Evolutionary conservation across 352 stramenopile species (phyloP).

Genomic region (Pythium aquatile): DNA sequence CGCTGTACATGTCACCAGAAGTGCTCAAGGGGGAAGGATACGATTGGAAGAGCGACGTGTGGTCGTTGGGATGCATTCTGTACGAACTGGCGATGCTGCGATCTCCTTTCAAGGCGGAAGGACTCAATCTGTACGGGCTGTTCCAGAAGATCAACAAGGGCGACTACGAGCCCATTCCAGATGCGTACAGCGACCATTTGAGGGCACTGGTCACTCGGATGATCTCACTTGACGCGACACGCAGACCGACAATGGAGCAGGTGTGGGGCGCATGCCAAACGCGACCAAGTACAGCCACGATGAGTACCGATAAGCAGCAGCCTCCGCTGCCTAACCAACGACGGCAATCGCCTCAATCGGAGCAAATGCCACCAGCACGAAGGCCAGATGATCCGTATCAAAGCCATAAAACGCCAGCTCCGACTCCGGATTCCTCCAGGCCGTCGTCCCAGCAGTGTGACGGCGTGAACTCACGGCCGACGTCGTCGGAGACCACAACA

Average conservation of each 20-base stretch:
- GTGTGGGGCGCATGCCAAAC: conserved; percentile 58
- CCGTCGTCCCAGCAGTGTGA: conserved; percentile 24
- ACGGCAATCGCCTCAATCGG: background rate
- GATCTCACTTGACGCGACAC: conserved; percentile 57
- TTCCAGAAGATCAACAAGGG: conserved; percentile 93
- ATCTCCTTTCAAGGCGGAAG: conserved; percentile 93
- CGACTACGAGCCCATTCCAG: conserved; percentile 62
- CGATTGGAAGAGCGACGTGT: conserved; percentile 95
- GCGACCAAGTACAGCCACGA: conserved; percentile 33
- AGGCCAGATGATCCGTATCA: conserved; percentile 9
- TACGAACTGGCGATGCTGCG: conserved; percentile 95
- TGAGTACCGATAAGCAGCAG: conserved; percentile 11
- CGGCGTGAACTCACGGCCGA: conserved; percentile 1
- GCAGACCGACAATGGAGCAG: conserved; percentile 62
- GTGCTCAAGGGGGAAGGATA: conserved; percentile 92
- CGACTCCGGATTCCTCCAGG: conserved; percentile 28
- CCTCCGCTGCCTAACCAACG: background rate
- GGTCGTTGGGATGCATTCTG: conserved; percentile 93
- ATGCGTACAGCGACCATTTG: conserved; percentile 67
- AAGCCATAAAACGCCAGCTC: conserved; percentile 30
- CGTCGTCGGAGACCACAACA: conserved; percentile 10
- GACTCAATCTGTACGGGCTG: conserved; percentile 87
- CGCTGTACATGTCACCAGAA: conserved; percentile 95
- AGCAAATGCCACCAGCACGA: background rate
- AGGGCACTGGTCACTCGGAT: conserved; percentile 60